These are phyloP conservation scores for Sanguinoderma infundibulare DNA, from an alignment of 1,284 basidiomycete genomes.

Conservation along the genomic window DNA sequence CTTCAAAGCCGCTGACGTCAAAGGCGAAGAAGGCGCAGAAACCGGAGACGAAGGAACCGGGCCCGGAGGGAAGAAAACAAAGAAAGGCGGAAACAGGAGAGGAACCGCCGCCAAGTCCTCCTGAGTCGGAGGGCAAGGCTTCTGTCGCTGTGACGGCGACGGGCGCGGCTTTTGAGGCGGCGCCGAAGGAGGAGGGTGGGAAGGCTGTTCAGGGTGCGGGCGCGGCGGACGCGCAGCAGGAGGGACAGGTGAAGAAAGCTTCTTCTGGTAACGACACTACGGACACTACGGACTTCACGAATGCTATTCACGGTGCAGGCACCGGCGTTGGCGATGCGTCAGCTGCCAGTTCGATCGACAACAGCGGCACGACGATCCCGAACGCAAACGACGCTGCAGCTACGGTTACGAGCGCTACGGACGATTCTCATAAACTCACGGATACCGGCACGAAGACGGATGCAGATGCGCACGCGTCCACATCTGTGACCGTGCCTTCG, in stretches of 20 bases:
- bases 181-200: neutral
- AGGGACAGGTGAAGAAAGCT: conserved; percentile 9
- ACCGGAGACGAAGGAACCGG: conserved; percentile 20
- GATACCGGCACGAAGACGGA: neutral
- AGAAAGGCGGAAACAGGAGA: conserved; percentile 10
- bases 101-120: neutral
- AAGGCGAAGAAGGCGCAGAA: conserved; percentile 22
- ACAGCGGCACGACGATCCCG: conserved; percentile 3
- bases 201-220: neutral
- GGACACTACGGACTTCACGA: conserved; percentile 28
- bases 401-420: conserved; percentile 4
- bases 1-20: conserved; percentile 16
- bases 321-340: conserved; percentile 18
- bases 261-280: conserved; percentile 17
- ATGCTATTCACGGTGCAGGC: conserved; percentile 27
- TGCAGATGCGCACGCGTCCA: neutral
- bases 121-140: neutral
- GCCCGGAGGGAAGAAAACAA: neutral
- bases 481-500: neutral
- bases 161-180: neutral
- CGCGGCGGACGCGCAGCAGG: conserved; percentile 4
- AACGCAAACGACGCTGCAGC: conserved; percentile 2
- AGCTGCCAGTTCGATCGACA: conserved; percentile 2
- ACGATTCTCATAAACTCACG: neutral
- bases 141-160: neutral